These are phyloP conservation scores for Verticillium klebahnii DNA, from an alignment of 2,329 filamentous ascomycete genomes.

Conservation along the genomic window DNA sequence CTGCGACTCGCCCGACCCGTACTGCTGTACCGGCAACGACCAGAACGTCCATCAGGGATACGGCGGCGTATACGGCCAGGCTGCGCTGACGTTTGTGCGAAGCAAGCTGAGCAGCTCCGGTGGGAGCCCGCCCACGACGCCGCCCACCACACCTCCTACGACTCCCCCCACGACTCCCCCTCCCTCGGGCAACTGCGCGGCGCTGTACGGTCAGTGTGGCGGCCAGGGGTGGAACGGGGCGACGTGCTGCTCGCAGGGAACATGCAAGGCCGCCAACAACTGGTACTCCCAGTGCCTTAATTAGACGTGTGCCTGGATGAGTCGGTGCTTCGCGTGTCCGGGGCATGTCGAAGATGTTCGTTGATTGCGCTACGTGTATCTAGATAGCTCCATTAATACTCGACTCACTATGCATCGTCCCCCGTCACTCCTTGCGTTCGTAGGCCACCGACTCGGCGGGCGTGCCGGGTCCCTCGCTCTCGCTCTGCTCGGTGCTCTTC, in stretches of 20 bases:
- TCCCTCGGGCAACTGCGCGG: slow-evolving; percentile 6
- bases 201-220: slow-evolving; percentile 18
- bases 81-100: slow-evolving; percentile 57
- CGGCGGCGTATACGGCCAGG: slow-evolving; percentile 51
- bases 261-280: slow-evolving; percentile 24
- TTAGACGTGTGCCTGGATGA: too few relatives aligned
- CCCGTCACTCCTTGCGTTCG: neutral
- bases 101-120: neutral
- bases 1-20: slow-evolving; percentile 55
- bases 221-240: slow-evolving; percentile 19
- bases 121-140: neutral
- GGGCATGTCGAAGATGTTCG: too few relatives aligned
- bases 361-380: too few relatives aligned
- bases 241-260: slow-evolving; percentile 19
- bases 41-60: slow-evolving; percentile 52
- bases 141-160: neutral
- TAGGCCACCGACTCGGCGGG: neutral
- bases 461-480: neutral
- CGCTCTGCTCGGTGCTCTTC: neutral
- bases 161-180: slow-evolving; percentile 4
- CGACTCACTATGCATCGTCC: neutral
- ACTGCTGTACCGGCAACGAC: slow-evolving; percentile 57
- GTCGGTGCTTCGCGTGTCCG: too few relatives aligned
- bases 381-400: too few relatives aligned
- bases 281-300: slow-evolving; percentile 36